Evolutionary conservation across 352 stramenopile species (phyloP), one percentile per base, ranked within the genome.

Genomic region (Phytophthora vignae): DNA sequence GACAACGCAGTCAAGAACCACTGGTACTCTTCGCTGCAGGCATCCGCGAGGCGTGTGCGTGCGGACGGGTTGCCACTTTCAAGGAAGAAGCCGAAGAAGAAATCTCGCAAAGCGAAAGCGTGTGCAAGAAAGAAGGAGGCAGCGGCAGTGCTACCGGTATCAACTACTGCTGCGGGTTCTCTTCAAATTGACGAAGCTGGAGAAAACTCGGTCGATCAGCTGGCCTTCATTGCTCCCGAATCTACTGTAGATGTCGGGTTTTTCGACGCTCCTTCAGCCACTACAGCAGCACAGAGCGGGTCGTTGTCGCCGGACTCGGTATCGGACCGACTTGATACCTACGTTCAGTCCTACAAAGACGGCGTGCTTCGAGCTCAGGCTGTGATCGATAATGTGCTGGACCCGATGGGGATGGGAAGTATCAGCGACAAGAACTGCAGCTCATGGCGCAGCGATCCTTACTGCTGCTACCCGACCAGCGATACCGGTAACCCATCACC

Each of bases 1-100:
- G 97, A 99, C 71, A 99, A 99, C 55, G 92, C 93, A 3, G 97
- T 99, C 53, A 99, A 99, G 81, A 99, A 99, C 74, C 91, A 98
- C 44, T 99, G 95, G 94, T 87, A 99, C 48, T 95, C 89, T 21
- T 96, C 89, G 21, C 82, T 96, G 70, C 93, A 95, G 69, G 55
- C 76, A 0, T 78, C 82, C 31, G 61, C 79, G 5, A 91, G 90
- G 70, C 58, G 60, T 64, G 2, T 17, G 14, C 33, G 15, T 25
- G 46, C n/a, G 4, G 27, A 29, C 27, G 21, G 56, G 11, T 9
- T n/a, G 14, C 3, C 19, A 38, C 21, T 36, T 8, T 2, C 64
- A 25, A 59, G 25, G 59, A 42, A 73, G 60, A 76, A 67, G 27
- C 22, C 22, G n/a, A 74, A 56, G n/a, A 79, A 77, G 17, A 71